Evolutionary conservation across 2,329 filamentous ascomycete species (phyloP).

Genomic region (Nemania sp.): DNA sequence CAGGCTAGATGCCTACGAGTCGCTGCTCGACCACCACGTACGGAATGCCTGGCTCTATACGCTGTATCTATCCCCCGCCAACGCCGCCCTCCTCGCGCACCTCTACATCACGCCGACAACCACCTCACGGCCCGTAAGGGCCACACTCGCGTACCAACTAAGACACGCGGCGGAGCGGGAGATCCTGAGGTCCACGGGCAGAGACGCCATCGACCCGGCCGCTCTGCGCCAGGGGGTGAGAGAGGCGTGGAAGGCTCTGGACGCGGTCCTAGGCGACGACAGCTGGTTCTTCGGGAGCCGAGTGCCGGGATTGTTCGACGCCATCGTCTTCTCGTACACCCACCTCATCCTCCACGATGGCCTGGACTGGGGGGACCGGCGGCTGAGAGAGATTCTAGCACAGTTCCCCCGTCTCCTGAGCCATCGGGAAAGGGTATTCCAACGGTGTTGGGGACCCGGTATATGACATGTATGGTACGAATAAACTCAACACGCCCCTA

Average conservation of each 20-base stretch:
- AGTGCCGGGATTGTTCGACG: conserved; percentile 78
- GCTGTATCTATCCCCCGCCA: conserved; percentile 75
- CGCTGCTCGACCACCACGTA: conserved; percentile 76
- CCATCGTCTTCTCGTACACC: conserved; percentile 87
- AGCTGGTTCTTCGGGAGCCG: conserved; percentile 56
- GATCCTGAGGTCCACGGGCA: conserved; percentile 63
- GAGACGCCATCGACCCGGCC: conserved; percentile 42
- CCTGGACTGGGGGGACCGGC: conserved; percentile 67
- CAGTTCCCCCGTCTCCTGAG: conserved; percentile 65
- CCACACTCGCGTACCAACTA: conserved; percentile 67
- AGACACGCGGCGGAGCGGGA: conserved; percentile 74
- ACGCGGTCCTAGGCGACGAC: conserved; percentile 45
- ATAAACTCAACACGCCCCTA: not conserved
- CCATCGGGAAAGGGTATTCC: conserved; percentile 64
- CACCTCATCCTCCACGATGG: conserved; percentile 72
- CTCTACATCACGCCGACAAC: conserved; percentile 73
- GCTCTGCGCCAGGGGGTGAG: conserved; percentile 51
- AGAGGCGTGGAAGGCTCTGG: conserved; percentile 53
- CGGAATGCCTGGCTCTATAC: conserved; percentile 87
- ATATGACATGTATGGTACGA: not conserved
- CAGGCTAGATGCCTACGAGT: conserved; percentile 74
- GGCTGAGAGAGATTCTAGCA: conserved; percentile 60
- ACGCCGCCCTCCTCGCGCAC: conserved; percentile 68
- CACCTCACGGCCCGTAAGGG: conserved; percentile 64
- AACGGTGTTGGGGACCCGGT: conserved; percentile 50